Evolutionary conservation across 2,329 filamentous ascomycete genomes (phyloP).

Genomic region (Apiospora aurea): DNA sequence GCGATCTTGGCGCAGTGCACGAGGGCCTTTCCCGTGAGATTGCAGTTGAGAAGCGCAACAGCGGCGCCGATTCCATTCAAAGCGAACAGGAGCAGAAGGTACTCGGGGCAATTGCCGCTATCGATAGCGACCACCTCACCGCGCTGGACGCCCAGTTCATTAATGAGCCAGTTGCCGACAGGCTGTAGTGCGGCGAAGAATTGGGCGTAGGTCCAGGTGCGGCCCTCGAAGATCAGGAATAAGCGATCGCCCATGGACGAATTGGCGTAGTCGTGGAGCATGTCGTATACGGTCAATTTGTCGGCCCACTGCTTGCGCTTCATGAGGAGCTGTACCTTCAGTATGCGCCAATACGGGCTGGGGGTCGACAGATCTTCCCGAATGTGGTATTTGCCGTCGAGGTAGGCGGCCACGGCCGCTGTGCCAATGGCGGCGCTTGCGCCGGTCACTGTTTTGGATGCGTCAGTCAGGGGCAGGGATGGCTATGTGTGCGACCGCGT

Average conservation of each 20-base stretch:
- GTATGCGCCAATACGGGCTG: conserved; percentile 44
- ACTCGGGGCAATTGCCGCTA: conserved; percentile 71
- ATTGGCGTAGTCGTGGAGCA: conserved; percentile 37
- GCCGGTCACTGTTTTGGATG: neutral
- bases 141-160: conserved; percentile 61
- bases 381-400: conserved; percentile 73
- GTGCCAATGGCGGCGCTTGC: conserved; percentile 34
- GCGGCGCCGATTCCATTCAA: conserved; percentile 70
- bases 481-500: neutral
- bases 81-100: conserved; percentile 70
- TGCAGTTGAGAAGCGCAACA: conserved; percentile 74
- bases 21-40: conserved; percentile 67
- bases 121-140: conserved; percentile 70
- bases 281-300: conserved; percentile 35
- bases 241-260: conserved; percentile 32
- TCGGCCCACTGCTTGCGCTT: conserved; percentile 42
- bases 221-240: conserved; percentile 63
- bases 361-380: conserved; percentile 62
- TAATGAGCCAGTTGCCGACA: conserved; percentile 67
- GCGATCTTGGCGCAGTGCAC: conserved; percentile 70
- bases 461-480: neutral
- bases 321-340: conserved; percentile 51
- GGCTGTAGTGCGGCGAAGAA: conserved; percentile 60
- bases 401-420: conserved; percentile 55
- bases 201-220: conserved; percentile 66